Percentiles rank a stretch among this genome's conserved stretches.
Evolutionary conservation across 257 asterid species (phyloP).

Genomic region (Parsonsia alboflavescens): DNA sequence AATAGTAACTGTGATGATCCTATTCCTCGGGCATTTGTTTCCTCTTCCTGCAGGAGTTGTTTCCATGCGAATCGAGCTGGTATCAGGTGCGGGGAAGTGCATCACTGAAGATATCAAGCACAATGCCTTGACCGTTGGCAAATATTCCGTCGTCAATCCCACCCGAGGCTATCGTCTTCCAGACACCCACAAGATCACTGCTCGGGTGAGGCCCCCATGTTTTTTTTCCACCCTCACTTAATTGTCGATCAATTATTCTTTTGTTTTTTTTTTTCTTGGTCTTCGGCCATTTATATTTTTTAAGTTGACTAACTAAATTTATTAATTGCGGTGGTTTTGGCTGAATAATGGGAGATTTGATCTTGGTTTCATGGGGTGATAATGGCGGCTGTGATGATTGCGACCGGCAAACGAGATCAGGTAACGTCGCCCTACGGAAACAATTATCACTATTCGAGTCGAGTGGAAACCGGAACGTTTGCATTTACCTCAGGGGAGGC

Average conservation of each 20-base stretch:
- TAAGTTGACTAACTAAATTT: not conserved
- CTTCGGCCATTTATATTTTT: too few species aligned
- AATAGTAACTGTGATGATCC: too few species aligned
- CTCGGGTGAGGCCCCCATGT: slow-evolving; percentile 15
- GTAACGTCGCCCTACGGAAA: slow-evolving; percentile 18
- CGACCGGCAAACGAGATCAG: slow-evolving; percentile 1
- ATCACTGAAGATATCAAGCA: slow-evolving; percentile 24
- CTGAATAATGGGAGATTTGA: not conserved
- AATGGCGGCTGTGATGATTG: not conserved
- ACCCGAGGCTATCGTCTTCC: slow-evolving; percentile 14
- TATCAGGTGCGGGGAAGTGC: slow-evolving; percentile 27
- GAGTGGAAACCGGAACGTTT: slow-evolving; percentile 19
- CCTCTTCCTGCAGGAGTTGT: slow-evolving; percentile 4
- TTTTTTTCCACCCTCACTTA: too few species aligned
- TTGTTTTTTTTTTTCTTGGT: too few species aligned
- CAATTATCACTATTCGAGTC: slow-evolving; percentile 11
- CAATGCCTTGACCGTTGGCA: slow-evolving; percentile 26
- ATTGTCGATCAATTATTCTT: too few species aligned
- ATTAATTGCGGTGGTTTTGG: not conserved
- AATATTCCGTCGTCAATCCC: slow-evolving; percentile 27
- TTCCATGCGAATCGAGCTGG: slow-evolving; percentile 13
- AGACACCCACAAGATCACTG: slow-evolving; percentile 21
- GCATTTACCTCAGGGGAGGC: slow-evolving; percentile 24
- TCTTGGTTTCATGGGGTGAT: not conserved
- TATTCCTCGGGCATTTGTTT: not conserved